phyloP scores from a whole-genome alignment of 2,329 filamentous ascomycete genomes.

The Biscogniauxia mediterranea region DNA sequence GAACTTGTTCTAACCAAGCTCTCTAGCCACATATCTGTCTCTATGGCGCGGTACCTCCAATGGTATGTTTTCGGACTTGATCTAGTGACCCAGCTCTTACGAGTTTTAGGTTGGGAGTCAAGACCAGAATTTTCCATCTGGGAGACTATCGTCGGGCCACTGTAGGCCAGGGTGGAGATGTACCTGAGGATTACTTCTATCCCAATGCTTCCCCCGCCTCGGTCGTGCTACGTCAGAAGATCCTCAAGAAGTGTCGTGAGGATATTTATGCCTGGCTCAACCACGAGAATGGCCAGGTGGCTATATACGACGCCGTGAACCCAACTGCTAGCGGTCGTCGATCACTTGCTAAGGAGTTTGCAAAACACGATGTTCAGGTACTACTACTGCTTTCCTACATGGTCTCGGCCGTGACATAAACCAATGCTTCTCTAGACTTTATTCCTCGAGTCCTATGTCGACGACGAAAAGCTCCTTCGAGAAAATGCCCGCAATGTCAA shows the following conservation, averaged over 20 bases:
- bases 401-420: not conserved
- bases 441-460: conserved; percentile 94
- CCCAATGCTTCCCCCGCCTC: conserved; percentile 90
- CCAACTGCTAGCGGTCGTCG: conserved; percentile 78
- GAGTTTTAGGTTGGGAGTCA: conserved; percentile 76
- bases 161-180: conserved; percentile 75
- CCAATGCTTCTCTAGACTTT: conserved; percentile 62
- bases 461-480: conserved; percentile 88
- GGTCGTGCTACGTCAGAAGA: conserved; percentile 93
- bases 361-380: conserved; percentile 94
- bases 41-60: conserved; percentile 87
- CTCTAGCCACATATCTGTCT: conserved; percentile 85
- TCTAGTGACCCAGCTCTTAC: conserved; percentile 14
- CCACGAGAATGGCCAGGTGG: conserved; percentile 95
- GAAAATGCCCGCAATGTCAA: conserved; percentile 98
- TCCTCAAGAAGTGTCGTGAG: conserved; percentile 93
- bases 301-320: conserved; percentile 98
- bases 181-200: conserved; percentile 97
- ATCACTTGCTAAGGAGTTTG: conserved; percentile 89
- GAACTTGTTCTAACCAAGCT: conserved; percentile 15
- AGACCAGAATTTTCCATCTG: conserved; percentile 95
- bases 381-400: conserved; percentile 9
- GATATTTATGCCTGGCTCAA: conserved; percentile 97
- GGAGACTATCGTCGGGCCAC: conserved; percentile 95
- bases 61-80: conserved; percentile 54